A percentile compares a stretch with the other conserved stretches of the same genome.
These are phyloP conservation scores for Clavispora carvajalis DNA, from an alignment of 805 yeast genomes.

Conservation along the genomic window DNA sequence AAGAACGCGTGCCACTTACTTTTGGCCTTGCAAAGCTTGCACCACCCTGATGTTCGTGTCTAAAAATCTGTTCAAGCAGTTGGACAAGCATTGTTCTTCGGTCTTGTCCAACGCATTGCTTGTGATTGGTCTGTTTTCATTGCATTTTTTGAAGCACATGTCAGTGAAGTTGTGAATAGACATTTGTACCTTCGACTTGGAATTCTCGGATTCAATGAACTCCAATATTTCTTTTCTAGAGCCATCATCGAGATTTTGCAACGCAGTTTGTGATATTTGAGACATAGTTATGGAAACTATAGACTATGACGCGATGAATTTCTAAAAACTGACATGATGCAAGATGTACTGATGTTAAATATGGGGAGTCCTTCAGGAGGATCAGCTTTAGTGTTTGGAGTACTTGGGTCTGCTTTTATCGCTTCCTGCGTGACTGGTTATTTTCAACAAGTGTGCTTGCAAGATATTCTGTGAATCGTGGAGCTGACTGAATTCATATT, in stretches of 20 bases:
- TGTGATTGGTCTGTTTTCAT: slow-evolving; percentile 40
- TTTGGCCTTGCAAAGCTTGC: slow-evolving; percentile 41
- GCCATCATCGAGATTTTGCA: slow-evolving; percentile 50
- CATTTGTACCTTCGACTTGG: slow-evolving; percentile 81
- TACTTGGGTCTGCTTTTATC: too few relatives aligned
- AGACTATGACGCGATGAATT: neutral
- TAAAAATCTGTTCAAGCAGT: slow-evolving; percentile 80
- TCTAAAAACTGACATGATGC: neutral
- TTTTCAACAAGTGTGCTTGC: too few relatives aligned
- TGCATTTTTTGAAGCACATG: slow-evolving; percentile 85
- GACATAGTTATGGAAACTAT: slow-evolving; percentile 21
- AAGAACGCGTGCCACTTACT: slow-evolving; percentile 6
- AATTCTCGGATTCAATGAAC: slow-evolving; percentile 77
- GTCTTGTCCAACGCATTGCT: slow-evolving; percentile 44
- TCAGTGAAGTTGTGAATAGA: slow-evolving; percentile 87
- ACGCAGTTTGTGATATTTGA: slow-evolving; percentile 28
- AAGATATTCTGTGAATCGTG: too few relatives aligned
- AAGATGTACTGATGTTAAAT: neutral
- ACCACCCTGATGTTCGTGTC: slow-evolving; percentile 87
- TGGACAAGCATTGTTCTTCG: slow-evolving; percentile 71
- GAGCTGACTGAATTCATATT: neutral
- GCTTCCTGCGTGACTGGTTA: too few relatives aligned
- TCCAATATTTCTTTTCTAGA: slow-evolving; percentile 69
- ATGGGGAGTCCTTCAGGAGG: too few relatives aligned
- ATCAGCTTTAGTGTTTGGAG: too few relatives aligned